Conservation (phyloP, 331 rosid species). For the Malus hybrid region DNA sequence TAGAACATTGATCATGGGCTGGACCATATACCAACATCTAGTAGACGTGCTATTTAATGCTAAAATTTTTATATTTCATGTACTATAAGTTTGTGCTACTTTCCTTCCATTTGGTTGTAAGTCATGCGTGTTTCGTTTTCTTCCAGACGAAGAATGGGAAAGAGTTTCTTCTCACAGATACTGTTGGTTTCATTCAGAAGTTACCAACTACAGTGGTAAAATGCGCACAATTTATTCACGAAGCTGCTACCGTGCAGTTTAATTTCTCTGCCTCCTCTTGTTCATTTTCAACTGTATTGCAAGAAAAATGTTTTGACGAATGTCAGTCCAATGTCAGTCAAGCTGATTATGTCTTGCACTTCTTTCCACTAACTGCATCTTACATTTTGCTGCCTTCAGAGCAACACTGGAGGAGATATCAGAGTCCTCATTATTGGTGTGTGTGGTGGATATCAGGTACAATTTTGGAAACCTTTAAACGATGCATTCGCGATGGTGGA, state of each 20-base stretch:
- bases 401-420: constrained; percentile 96
- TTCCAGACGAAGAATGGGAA: constrained; percentile 81
- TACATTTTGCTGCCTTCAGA: constrained; percentile 94
- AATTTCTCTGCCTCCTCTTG: neutral
- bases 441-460: constrained; percentile 90
- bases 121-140: neutral
- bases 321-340: neutral
- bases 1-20: too few species aligned
- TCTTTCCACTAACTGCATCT: constrained; percentile 14
- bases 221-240: constrained; percentile 1
- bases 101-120: too few species aligned
- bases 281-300: constrained; percentile 7
- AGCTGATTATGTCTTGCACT: neutral
- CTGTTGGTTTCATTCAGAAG: constrained; percentile 98
- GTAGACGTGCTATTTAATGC: neutral
- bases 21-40: too few species aligned
- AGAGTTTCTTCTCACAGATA: constrained; percentile 89
- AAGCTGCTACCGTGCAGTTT: constrained; percentile 7
- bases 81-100: too few species aligned
- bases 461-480: constrained; percentile 4
- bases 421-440: constrained; percentile 78
- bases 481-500: neutral
- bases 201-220: constrained; percentile 88
- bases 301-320: constrained; percentile 2
- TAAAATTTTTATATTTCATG: fast-evolving